Percentiles rank a stretch among this genome's conserved stretches.
These are phyloP conservation scores for Entoloma clypeatum DNA, from an alignment of 1,284 basidiomycete genomes.

Conservation along the genomic window DNA sequence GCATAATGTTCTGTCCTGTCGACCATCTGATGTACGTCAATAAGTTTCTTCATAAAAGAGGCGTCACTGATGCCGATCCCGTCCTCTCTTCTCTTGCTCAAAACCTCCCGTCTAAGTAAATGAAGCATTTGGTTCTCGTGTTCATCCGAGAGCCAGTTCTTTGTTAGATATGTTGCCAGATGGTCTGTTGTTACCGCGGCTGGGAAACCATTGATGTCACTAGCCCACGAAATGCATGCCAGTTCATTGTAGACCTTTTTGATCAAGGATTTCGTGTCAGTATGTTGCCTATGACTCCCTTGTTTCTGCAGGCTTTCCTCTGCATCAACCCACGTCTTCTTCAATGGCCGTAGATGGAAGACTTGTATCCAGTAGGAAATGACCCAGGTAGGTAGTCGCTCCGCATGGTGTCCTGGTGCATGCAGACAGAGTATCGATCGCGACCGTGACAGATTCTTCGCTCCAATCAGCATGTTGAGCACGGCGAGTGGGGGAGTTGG, in stretches of 20 bases:
- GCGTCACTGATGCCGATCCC: not conserved
- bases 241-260: constrained; percentile 3
- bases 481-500: not conserved
- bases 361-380: constrained; percentile 1
- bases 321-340: not conserved
- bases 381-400: not conserved
- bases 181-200: constrained; percentile 2
- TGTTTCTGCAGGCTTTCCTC: not conserved
- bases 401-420: not conserved
- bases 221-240: constrained; percentile 11
- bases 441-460: not conserved
- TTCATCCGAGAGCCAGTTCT: constrained; percentile 15
- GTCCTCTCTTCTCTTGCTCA: too few relatives aligned
- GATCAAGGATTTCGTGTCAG: not conserved
- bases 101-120: constrained; percentile 12
- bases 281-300: not conserved
- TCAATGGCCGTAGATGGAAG: constrained; percentile 1
- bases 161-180: constrained; percentile 14
- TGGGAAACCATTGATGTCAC: constrained; percentile 9
- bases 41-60: too few relatives aligned
- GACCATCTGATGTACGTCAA: too few relatives aligned
- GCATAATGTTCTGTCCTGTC: constrained; percentile 6
- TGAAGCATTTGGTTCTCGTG: constrained; percentile 20
- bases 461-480: not conserved
- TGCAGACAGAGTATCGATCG: constrained; percentile 1